Conservation (phyloP, 352 stramenopile genomes). For the Phytophthora hibernalis region DNA sequence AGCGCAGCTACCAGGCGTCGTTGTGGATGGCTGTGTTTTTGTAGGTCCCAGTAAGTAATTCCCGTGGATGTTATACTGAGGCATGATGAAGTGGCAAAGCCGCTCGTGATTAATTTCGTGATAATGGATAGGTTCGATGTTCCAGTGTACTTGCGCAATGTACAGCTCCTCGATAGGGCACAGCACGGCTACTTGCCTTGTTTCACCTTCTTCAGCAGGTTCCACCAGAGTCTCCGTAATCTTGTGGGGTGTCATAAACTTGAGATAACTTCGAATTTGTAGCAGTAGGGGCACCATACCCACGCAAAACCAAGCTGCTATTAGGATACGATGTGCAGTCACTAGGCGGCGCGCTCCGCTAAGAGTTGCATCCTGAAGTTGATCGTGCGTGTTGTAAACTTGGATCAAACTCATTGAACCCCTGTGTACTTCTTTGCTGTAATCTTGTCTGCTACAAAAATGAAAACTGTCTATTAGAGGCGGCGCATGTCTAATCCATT, state of each 20-base stretch:
- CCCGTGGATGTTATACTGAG: slow-evolving; percentile 24
- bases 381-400: not conserved
- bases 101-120: not conserved
- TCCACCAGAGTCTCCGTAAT: slow-evolving; percentile 10
- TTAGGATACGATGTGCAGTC: slow-evolving; percentile 5
- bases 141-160: slow-evolving; percentile 24
- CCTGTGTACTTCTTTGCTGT: not conserved
- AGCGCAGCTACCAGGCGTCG: not conserved
- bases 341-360: not conserved
- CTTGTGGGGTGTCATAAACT: slow-evolving; percentile 25
- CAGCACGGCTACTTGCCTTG: not conserved
- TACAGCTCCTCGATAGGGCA: slow-evolving; percentile 13
- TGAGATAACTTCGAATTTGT: slow-evolving; percentile 20
- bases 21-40: not conserved
- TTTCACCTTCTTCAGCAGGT: not conserved
- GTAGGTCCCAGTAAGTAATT: slow-evolving; percentile 6
- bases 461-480: not conserved
- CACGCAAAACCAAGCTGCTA: slow-evolving; percentile 6
- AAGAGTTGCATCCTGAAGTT: not conserved
- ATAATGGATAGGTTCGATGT: slow-evolving; percentile 5
- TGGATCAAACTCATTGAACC: not conserved
- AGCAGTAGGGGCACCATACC: slow-evolving; percentile 5
- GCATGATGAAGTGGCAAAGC: slow-evolving; percentile 19
- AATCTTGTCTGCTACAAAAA: not conserved
- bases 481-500: not conserved